A percentile compares a stretch with the other conserved stretches of the same genome.
Evolutionary conservation across 2,329 filamentous ascomycete species (phyloP).

Genomic region (Lojkania enalia): DNA sequence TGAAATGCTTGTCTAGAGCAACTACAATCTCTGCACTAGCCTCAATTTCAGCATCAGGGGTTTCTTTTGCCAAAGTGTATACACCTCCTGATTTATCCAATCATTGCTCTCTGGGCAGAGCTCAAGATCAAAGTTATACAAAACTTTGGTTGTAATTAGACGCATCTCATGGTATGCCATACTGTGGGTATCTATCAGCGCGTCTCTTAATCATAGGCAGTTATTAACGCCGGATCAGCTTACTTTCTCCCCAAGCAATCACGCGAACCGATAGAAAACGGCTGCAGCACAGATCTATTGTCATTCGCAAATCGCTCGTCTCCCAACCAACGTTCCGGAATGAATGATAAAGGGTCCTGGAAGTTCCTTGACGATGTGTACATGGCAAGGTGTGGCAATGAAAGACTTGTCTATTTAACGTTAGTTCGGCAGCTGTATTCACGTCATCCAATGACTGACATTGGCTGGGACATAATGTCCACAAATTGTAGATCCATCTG

Average conservation of each 20-base stretch:
- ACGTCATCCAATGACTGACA: constrained; percentile 16
- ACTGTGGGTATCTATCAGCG: constrained; percentile 20
- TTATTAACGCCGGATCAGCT: constrained; percentile 10
- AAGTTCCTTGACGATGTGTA: constrained; percentile 35
- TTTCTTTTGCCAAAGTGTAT: constrained; percentile 45
- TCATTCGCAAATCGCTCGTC: constrained; percentile 28
- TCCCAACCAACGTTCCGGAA: constrained; percentile 49
- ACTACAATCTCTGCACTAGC: constrained; percentile 8
- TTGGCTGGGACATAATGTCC: constrained; percentile 41
- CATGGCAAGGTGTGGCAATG: constrained; percentile 19
- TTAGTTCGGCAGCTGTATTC: background rate
- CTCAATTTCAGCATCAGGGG: constrained; percentile 38
- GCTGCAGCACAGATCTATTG: constrained; percentile 43
- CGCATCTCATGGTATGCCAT: constrained; percentile 49
- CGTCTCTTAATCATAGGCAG: background rate
- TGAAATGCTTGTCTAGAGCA: too few relatives aligned
- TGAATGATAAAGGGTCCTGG: constrained; percentile 38
- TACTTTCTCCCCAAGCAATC: constrained; percentile 45
- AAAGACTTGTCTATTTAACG: constrained; percentile 12
- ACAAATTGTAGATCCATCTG: constrained; percentile 42
- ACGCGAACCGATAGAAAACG: constrained; percentile 51
- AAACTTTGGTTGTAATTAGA: constrained; percentile 43
- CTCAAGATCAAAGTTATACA: constrained; percentile 46
- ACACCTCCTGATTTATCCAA: constrained; percentile 39
- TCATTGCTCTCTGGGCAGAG: constrained; percentile 37